A percentile compares a stretch with the other conserved stretches of the same genome.
Evolutionary conservation across 2,329 filamentous ascomycete genomes (phyloP).

Genomic region (Aspergillus melleus): DNA sequence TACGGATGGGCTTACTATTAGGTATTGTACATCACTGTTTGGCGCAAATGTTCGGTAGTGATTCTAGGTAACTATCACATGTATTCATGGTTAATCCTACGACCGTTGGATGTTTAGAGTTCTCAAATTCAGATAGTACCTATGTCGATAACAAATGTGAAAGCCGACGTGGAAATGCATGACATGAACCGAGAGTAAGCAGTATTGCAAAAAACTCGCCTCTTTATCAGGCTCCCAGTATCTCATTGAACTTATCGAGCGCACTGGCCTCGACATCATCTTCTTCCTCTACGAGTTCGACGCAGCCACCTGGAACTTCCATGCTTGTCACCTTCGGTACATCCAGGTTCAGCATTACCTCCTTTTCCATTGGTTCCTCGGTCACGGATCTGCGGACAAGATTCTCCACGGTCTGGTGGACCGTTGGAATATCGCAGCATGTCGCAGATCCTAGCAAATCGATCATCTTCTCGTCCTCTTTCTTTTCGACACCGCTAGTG

Average conservation of each 20-base stretch:
- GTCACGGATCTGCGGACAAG: too few species aligned
- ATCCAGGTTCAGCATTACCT: not conserved
- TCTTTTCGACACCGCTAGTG: not conserved
- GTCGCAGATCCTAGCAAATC: too few species aligned
- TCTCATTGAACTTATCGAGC: conserved; percentile 24
- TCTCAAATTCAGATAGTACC: not conserved
- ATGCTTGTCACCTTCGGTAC: not conserved
- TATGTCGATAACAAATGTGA: too few species aligned
- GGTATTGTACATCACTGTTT: not conserved
- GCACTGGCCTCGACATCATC: conserved; percentile 24
- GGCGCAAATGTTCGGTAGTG: not conserved
- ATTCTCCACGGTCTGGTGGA: too few species aligned
- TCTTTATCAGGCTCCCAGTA: conserved; percentile 17
- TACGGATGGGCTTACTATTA: not conserved
- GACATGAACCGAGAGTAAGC: too few species aligned
- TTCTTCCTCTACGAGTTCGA: conserved; percentile 26
- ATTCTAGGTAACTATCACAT: not conserved
- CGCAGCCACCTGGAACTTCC: not conserved
- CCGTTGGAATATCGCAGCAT: too few species aligned
- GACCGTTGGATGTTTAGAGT: not conserved
- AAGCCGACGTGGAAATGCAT: too few species aligned
- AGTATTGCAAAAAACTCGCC: not conserved
- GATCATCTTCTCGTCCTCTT: not conserved
- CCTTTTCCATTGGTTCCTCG: not conserved
- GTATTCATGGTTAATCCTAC: not conserved